Conservation (phyloP, 129 eudicot species). For the Saussurea involucrata region DNA sequence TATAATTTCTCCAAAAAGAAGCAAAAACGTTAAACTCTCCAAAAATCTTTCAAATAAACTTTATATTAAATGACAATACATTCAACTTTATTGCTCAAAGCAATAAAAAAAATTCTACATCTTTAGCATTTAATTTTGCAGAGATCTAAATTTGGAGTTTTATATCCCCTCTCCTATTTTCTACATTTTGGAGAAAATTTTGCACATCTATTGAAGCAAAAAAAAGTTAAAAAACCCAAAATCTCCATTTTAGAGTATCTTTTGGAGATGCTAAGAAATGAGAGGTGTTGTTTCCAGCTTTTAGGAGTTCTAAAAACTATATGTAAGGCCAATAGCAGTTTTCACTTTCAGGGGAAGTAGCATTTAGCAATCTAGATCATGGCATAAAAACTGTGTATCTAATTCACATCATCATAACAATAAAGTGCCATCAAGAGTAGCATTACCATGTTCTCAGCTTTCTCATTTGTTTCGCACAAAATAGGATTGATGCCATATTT, state of each 20-base stretch:
- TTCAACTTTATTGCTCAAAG: too few relatives aligned
- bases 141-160: not conserved
- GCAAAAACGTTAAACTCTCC: too few relatives aligned
- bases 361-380: not conserved
- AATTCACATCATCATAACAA: constrained; percentile 20
- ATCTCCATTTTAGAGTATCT: too few relatives aligned
- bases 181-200: not conserved
- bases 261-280: too few relatives aligned
- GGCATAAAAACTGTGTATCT: constrained; percentile 2
- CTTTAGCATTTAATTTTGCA: too few relatives aligned
- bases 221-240: not conserved
- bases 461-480: not conserved
- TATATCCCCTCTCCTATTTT: not conserved
- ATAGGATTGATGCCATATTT: not conserved
- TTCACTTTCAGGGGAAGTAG: not conserved
- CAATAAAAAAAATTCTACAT: too few relatives aligned
- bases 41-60: too few relatives aligned
- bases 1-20: too few relatives aligned
- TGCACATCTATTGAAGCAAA: too few relatives aligned
- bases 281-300: too few relatives aligned
- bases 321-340: not conserved
- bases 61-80: too few relatives aligned
- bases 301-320: too few relatives aligned
- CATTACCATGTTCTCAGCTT: constrained; percentile 19
- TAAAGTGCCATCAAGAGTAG: constrained; percentile 29